These are phyloP conservation scores for Moringa oleifera DNA, from an alignment of 345 rosid species.

Conservation along the genomic window DNA sequence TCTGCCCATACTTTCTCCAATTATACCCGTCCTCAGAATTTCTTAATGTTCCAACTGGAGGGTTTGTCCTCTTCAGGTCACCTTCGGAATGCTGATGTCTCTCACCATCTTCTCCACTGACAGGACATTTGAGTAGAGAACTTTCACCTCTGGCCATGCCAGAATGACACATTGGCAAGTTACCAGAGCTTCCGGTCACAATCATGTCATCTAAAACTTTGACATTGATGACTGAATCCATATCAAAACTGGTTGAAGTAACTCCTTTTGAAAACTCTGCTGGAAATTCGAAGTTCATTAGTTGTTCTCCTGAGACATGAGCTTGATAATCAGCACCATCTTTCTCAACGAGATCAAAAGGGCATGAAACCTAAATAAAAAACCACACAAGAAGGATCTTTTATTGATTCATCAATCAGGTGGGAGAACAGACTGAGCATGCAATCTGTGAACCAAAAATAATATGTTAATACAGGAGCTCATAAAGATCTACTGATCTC, in stretches of 20 bases:
- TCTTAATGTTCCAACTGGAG: conserved; percentile 27
- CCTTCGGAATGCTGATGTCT: conserved; percentile 15
- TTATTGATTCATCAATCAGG: too few species aligned
- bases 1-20: too few species aligned
- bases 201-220: conserved; percentile 16
- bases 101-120: conserved; percentile 15
- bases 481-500: too few species aligned
- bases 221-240: conserved; percentile 20
- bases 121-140: conserved; percentile 17
- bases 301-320: too few species aligned
- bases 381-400: too few species aligned
- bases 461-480: too few species aligned
- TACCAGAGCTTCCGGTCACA: conserved; percentile 16
- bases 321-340: too few species aligned
- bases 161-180: conserved; percentile 21
- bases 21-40: too few species aligned
- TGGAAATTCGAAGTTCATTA: conserved; percentile 32
- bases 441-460: too few species aligned
- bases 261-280: conserved; percentile 24
- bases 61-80: conserved; percentile 24
- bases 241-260: conserved; percentile 14
- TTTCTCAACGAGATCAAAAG: too few species aligned
- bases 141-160: conserved; percentile 17
- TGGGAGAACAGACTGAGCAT: too few species aligned
- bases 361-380: too few species aligned